Conservation (phyloP, 768 basidiomycete genomes). For the Strobilomyces confusus region DNA sequence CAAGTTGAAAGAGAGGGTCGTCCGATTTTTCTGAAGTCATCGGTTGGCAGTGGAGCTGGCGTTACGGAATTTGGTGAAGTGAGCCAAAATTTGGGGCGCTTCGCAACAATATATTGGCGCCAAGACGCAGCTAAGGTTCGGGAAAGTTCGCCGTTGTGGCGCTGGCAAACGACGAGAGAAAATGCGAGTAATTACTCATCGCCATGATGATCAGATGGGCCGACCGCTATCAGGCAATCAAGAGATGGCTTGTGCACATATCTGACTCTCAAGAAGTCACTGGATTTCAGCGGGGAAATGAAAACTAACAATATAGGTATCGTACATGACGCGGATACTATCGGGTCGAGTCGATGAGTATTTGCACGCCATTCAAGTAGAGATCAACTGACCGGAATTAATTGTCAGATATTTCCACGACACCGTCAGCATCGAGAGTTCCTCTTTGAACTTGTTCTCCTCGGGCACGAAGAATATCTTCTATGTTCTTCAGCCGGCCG, state of each 20-base stretch:
- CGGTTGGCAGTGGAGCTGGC: constrained; percentile 10
- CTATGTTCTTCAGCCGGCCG: constrained; percentile 73
- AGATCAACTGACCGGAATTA: constrained; percentile 11
- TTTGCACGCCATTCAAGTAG: background rate
- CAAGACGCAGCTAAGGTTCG: background rate
- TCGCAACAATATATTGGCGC: background rate
- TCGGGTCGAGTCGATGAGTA: background rate
- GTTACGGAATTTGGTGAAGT: constrained; percentile 10
- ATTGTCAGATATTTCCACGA: constrained; percentile 49
- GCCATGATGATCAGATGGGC: no score
- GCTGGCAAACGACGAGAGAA: background rate
- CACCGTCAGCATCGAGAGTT: constrained; percentile 42
- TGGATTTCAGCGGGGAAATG: background rate
- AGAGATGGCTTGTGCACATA: background rate
- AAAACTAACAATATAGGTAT: constrained; percentile 4
- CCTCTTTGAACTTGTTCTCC: constrained; percentile 72
- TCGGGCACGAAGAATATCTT: constrained; percentile 72
- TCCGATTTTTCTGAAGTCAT: background rate
- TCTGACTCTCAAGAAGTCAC: background rate
- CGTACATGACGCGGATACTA: constrained; percentile 4
- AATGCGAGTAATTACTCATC: background rate
- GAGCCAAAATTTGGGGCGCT: background rate
- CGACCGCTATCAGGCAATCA: background rate
- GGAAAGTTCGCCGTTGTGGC: background rate
- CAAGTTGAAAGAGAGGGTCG: background rate